Base-by-base conservation (phyloP, 176 grass and related monocot genomes). In the Zizania latifolia region DNA sequence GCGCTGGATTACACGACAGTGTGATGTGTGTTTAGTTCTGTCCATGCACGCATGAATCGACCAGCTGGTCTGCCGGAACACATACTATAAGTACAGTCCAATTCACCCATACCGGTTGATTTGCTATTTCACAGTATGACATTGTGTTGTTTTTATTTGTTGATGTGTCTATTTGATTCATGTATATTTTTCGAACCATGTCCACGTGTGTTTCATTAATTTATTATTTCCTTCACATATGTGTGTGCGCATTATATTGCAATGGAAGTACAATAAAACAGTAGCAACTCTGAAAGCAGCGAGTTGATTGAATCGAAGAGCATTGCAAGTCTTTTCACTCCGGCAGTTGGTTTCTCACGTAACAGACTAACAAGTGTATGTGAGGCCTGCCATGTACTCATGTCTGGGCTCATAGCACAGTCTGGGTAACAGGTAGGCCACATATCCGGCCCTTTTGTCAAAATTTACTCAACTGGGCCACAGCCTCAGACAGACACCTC, bases 21-120 rank as follows among this genome's bases (percentile, higher is more conserved):
- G 16, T 78, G 41, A 51, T 17, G 5, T 11, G 46, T n/a, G 19
- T 51, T 59, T 13, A 21, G n/a, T 36, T 62, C 9, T 65, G 48
- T 73, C 23, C 38, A 77, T 79, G 61, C 46, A 9, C 29, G 50
- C 44, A 55, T 24, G 19, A 1, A 27, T 22, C 58, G 6, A 28
- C 46, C 17, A 15, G 76, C n/a, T 2, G 41, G 43, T 59, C 10
- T 58, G 40, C 24, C 15, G 19, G 40, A 40, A 23, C 39, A 78
- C 5, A 48, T 48, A 21, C n/a, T 22, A 53, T 62, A 69, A 36
- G 11, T 41, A 65, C 58, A 29, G 35, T 45, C 40, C 43, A 41
- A 77, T 82, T 77, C 58, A 64, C 78, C 24, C 22, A 54, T 62
- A 62, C 3, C 33, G 19, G 59, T 39, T 76, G 56, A 27, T 67